Conservation (phyloP, 1,284 basidiomycete species). For the Pseudozyma hubeiensis region DNA sequence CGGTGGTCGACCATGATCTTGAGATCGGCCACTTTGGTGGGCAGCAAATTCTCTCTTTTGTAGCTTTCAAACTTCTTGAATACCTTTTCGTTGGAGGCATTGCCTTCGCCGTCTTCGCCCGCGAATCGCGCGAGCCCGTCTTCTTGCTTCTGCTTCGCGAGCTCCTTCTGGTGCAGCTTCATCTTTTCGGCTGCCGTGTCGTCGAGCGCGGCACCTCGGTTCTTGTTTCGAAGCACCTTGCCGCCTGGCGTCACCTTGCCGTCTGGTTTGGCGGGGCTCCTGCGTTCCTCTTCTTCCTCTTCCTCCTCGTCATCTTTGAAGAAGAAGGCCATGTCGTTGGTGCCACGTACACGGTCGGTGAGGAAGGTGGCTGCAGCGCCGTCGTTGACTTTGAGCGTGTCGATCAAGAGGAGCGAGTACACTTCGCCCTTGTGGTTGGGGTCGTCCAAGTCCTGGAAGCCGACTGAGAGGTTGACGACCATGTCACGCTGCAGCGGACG, state of each 20-base stretch:
- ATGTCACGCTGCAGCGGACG: constrained; percentile 81
- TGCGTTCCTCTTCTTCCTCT: constrained; percentile 41
- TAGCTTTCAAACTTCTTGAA: constrained; percentile 98
- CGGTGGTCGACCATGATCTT: constrained; percentile 93
- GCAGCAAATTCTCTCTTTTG: constrained; percentile 89
- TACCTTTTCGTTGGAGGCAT: constrained; percentile 75
- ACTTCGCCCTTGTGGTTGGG: constrained; percentile 77
- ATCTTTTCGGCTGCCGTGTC: constrained; percentile 80
- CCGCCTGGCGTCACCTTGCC: constrained; percentile 59
- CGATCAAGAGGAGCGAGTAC: constrained; percentile 90
- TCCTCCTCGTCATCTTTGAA: constrained; percentile 70
- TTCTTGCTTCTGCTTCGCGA: constrained; percentile 82
- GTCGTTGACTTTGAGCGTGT: constrained; percentile 85
- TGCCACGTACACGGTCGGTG: constrained; percentile 76
- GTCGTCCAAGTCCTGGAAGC: constrained; percentile 81
- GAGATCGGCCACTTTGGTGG: constrained; percentile 70
- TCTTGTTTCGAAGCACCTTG: constrained; percentile 65
- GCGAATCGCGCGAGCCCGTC: constrained; percentile 88
- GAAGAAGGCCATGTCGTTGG: constrained; percentile 89
- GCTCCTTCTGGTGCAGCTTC: constrained; percentile 86
- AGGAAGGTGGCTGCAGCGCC: constrained; percentile 74
- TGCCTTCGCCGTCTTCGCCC: constrained; percentile 71
- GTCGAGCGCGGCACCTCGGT: constrained; percentile 82
- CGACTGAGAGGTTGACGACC: constrained; percentile 85
- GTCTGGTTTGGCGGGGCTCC: constrained; percentile 47